Evolutionary conservation across 169 alveolate species (phyloP), one percentile per base, ranked within the genome.

Genomic region (Eimeria falciformis): DNA sequence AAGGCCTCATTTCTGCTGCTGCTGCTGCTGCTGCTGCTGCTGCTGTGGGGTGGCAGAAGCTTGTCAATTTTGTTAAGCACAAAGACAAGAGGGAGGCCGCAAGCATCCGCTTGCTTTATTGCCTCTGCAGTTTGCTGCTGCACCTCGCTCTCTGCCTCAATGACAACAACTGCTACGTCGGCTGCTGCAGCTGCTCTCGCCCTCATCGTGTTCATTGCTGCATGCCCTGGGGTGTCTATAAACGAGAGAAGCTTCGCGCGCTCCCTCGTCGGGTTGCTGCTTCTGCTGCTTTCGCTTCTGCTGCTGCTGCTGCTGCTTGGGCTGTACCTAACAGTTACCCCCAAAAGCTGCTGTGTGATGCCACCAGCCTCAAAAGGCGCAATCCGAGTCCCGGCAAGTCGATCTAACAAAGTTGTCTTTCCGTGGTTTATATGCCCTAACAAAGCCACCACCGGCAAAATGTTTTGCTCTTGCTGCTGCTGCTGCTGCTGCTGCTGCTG

Each of bases 401-500:
- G 37, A 43, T 95, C 97, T 71, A 96, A 89, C 23, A 96, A 55
- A 14, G 97, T 95, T n/a, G 98, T 96, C 92, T 96, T 96, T 27
- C 98, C 98, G 91, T 96, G 98, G 85, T 96, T 95, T 91, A 95
- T 95, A 82, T 96, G 97, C 11, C 98, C 98, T n/a, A 96, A 92
- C n/a, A 96, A 94, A 4, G 96, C 94, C 21, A 95, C 93, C 14
- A 96, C 97, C 2, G 97, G 97, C 25, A 95, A n/a, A n/a, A n/a
- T n/a, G n/a, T n/a, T n/a, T n/a, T n/a, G 43, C 27, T 66, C 45
- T 18, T 25, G 5, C 46, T 66, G 78, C 78, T 66, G 4, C 78
- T 66, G 78, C 78, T 66, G 45, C 45, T 23, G 43, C 78, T 66
- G 2, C 14, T 66, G 78, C 14, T 12, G 78, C 78, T 23, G 78